phyloP scores from a whole-genome alignment of 805 yeast genomes.

The Yamadazyma insecticola region DNA sequence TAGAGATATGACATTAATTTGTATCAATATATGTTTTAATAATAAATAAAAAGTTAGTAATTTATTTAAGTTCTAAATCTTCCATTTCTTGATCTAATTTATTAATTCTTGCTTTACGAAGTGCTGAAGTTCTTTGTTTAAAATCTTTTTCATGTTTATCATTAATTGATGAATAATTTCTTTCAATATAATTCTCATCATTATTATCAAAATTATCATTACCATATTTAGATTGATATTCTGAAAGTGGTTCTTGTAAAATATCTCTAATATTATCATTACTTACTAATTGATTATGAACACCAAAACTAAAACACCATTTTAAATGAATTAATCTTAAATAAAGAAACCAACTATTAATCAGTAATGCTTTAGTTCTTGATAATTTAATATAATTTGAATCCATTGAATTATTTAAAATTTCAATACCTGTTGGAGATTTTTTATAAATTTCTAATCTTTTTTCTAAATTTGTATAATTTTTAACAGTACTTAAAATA shows the following conservation, averaged over 20 bases:
- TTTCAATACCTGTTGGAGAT: conserved; percentile 32
- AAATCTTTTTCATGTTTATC: conserved; percentile 20
- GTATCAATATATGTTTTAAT: too few species aligned
- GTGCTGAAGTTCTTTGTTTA: conserved; percentile 30
- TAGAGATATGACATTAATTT: too few species aligned
- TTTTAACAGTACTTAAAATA: conserved; percentile 44
- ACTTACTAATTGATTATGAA: conserved; percentile 44
- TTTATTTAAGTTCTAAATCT: conserved; percentile 19
- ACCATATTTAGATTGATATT: conserved; percentile 18
- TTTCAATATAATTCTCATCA: conserved; percentile 6
- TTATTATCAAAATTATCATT: conserved; percentile 7
- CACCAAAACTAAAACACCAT: conserved; percentile 49
- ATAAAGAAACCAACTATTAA: conserved; percentile 49
- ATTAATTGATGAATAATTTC: conserved; percentile 4
- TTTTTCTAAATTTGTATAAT: conserved; percentile 29
- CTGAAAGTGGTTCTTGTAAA: conserved; percentile 30
- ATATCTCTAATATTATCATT: conserved; percentile 31
- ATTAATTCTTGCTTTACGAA: conserved; percentile 33
- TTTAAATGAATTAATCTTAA: conserved; percentile 44
- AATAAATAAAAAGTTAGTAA: too few species aligned
- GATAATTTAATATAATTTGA: conserved; percentile 38
- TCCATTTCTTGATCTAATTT: conserved; percentile 30
- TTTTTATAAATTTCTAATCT: conserved; percentile 33
- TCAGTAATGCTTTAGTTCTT: conserved; percentile 41
- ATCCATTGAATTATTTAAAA: conserved; percentile 25